Base-by-base conservation (phyloP, 2,329 filamentous ascomycete genomes). In the Ascochyta lentis region DNA sequence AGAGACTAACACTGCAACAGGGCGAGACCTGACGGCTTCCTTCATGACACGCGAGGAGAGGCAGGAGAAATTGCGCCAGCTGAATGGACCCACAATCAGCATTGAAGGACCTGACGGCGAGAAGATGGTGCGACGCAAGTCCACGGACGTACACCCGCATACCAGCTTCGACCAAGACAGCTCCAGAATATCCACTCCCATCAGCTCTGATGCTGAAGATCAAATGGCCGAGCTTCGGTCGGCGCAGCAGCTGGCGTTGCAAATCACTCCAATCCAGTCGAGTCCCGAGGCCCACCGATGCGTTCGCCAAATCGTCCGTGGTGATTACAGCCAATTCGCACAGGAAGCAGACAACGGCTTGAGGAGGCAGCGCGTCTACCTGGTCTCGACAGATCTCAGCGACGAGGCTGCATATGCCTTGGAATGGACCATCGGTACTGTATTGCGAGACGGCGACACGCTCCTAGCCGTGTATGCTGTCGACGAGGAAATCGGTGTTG, bases 371-470 rank as follows among this genome's bases (percentile, higher is more conserved):
- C 86, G 95, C 49, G 96, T 95, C 68, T 99, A 98, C 72, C 80
- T 99, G 15, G 92, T 97, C n/a, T 94, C 95, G 3, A 97, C 92
- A 0, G 95, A 99, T 75, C 80, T 98, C 3, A 97, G 93, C 65
- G 91, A 95, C 34, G 95, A 99, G 78, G 93, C 94, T 4, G 91
- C 91, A 6, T 96, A 98, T 74, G 95, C 95, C 1, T 82, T 99
- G 29, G 95, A 99, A 75, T 99, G 95, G 95, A 95, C 94, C 0
- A 93, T 99, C 52, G 95, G 95, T 7, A 98, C 94, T 0, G 92
- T 98, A 6, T 81, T 99, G 27, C 86, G 95, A 44, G 93, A 98
- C 66, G 95, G 95, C 7, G 95, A 99, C 72, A 98, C 94, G 0
- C 82, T 99, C 33, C 87, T 97, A 59, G 92, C 92, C 2, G 91